These are phyloP conservation scores for Calocybe gambosa DNA, from an alignment of 1,284 basidiomycete species.

Conservation along the genomic window DNA sequence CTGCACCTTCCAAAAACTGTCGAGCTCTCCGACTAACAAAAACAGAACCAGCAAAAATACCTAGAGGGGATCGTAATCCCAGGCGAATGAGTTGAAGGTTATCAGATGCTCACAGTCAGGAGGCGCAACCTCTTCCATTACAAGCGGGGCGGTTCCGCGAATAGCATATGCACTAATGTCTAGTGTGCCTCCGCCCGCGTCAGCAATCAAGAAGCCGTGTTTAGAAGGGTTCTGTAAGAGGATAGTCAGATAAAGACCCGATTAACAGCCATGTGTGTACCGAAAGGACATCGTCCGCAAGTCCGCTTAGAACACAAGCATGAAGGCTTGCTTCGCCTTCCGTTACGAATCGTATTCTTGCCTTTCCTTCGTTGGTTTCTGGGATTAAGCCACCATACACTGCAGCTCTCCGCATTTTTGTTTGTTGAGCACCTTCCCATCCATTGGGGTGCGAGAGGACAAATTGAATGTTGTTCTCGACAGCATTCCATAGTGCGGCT, in stretches of 20 bases:
- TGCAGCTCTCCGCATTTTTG: slow-evolving; percentile 66
- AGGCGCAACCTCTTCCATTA: slow-evolving; percentile 75
- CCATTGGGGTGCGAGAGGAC: slow-evolving; percentile 75
- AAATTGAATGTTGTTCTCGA: slow-evolving; percentile 62
- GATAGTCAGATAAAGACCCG: slow-evolving; percentile 2
- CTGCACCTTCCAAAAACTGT: slow-evolving; percentile 58
- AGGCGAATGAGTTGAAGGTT: not conserved
- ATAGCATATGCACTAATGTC: slow-evolving; percentile 76
- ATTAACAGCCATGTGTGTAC: slow-evolving; percentile 31
- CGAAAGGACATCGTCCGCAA: slow-evolving; percentile 67
- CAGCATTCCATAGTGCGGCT: slow-evolving; percentile 52
- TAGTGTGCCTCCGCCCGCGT: slow-evolving; percentile 74
- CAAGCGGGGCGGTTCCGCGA: slow-evolving; percentile 55
- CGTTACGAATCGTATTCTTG: slow-evolving; percentile 69
- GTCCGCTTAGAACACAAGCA: slow-evolving; percentile 66
- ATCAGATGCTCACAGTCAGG: slow-evolving; percentile 57
- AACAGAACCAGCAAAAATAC: slow-evolving; percentile 75
- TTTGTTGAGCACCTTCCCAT: slow-evolving; percentile 77
- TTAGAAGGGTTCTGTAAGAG: slow-evolving; percentile 52
- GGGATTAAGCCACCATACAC: slow-evolving; percentile 62
- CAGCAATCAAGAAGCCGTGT: slow-evolving; percentile 70
- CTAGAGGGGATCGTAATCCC: slow-evolving; percentile 27
- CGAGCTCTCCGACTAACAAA: slow-evolving; percentile 70
- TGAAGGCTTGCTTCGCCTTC: slow-evolving; percentile 78
- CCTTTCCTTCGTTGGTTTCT: slow-evolving; percentile 62